phyloP scores from a whole-genome alignment of 2,329 filamentous ascomycete species.

The Cadophora malorum region DNA sequence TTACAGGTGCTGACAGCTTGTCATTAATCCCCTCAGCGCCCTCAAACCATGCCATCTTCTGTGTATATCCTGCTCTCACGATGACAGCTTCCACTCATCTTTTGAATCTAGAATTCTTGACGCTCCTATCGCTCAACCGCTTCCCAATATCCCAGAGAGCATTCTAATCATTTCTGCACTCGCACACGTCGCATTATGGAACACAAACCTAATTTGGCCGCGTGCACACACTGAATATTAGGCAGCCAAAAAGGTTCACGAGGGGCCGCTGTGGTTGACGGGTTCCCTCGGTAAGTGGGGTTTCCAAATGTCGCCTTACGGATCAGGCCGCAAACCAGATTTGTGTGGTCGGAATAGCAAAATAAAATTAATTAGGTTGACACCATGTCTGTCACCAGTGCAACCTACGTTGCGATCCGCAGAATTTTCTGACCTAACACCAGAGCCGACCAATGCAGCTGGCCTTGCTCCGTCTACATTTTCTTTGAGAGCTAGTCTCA shows the following conservation, averaged over 20 bases:
- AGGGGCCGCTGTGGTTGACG: neutral
- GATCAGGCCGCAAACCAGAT: slow-evolving; percentile 12
- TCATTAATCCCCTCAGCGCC: slow-evolving; percentile 22
- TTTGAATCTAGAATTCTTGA: slow-evolving; percentile 12
- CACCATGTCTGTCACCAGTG: slow-evolving; percentile 22
- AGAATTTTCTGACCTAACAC: slow-evolving; percentile 28
- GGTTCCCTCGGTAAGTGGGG: slow-evolving; percentile 8
- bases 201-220: neutral
- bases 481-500: slow-evolving; percentile 28
- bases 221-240: slow-evolving; percentile 13
- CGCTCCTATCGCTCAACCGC: slow-evolving; percentile 19
- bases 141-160: slow-evolving; percentile 19
- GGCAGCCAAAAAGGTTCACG: neutral
- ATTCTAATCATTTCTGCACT: slow-evolving; percentile 18
- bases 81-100: neutral
- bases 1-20: slow-evolving; percentile 19
- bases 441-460: slow-evolving; percentile 25
- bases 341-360: slow-evolving; percentile 12
- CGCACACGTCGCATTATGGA: neutral
- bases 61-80: slow-evolving; percentile 11
- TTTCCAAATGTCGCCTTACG: slow-evolving; percentile 5
- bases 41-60: slow-evolving; percentile 21
- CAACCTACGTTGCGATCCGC: slow-evolving; percentile 20
- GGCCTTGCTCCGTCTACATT: slow-evolving; percentile 25
- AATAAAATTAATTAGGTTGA: slow-evolving; percentile 25